Conservation (phyloP, 371 early-diverging fungal species). For the Cokeromyces recurvatus region DNA sequence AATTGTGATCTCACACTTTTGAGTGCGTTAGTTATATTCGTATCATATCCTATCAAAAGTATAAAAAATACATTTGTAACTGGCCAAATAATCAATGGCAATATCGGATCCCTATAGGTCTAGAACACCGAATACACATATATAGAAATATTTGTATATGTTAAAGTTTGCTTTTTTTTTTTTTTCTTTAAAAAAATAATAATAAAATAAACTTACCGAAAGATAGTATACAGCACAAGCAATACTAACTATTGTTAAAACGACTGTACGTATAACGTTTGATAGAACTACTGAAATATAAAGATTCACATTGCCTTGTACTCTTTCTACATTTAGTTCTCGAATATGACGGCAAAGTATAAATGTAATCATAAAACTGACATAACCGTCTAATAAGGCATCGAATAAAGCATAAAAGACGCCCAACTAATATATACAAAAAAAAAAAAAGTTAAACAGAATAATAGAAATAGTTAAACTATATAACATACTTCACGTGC, state of each 20-base stretch:
- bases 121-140: too few relatives aligned
- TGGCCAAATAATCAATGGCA: slow-evolving; percentile 3
- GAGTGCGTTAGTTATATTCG: slow-evolving; percentile 1
- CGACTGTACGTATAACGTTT: slow-evolving; percentile 4
- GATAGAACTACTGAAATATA: slow-evolving; percentile 3
- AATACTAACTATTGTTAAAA: not conserved
- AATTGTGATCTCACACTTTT: too few relatives aligned
- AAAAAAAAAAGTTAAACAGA: too few relatives aligned
- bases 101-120: not conserved
- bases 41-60: slow-evolving; percentile 4
- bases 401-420: slow-evolving; percentile 1
- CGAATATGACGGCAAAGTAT: not conserved
- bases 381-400: slow-evolving; percentile 1
- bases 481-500: too few relatives aligned
- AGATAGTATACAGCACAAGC: slow-evolving; percentile 1
- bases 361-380: not conserved
- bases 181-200: too few relatives aligned
- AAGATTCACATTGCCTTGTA: not conserved
- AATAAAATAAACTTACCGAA: slow-evolving; percentile 2
- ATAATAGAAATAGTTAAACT: too few relatives aligned
- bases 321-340: not conserved
- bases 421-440: too few relatives aligned
- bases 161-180: too few relatives aligned
- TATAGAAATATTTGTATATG: too few relatives aligned
- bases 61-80: slow-evolving; percentile 1